phyloP scores from a whole-genome alignment of 148 eudicot genomes.

The Tetragonia tetragonoides region DNA sequence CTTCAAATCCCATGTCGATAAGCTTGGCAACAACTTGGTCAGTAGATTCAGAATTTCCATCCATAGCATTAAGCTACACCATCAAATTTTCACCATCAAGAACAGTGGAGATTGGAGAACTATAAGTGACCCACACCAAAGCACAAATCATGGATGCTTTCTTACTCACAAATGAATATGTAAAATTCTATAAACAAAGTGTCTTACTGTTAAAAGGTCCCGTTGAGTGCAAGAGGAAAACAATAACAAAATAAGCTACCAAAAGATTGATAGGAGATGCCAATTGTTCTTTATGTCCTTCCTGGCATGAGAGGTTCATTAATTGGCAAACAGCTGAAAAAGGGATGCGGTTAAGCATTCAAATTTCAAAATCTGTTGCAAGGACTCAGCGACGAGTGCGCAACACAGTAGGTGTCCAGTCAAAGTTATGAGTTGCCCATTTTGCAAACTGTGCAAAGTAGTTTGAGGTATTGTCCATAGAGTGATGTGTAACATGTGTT shows the following conservation, averaged over 20 bases:
- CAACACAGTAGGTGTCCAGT: too few relatives aligned
- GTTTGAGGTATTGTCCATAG: too few relatives aligned
- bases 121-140: neutral
- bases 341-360: neutral
- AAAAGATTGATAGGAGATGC: neutral
- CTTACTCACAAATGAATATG: neutral
- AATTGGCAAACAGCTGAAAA: neutral
- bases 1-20: slow-evolving; percentile 58
- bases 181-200: neutral
- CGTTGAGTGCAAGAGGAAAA: neutral
- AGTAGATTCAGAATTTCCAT: slow-evolving; percentile 10
- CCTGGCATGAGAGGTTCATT: neutral
- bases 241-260: neutral
- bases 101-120: neutral
- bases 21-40: slow-evolving; percentile 32
- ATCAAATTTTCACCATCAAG: slow-evolving; percentile 8
- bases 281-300: neutral
- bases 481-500: too few relatives aligned
- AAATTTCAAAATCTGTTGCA: neutral
- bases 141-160: neutral
- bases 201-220: too few relatives aligned
- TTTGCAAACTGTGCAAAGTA: too few relatives aligned
- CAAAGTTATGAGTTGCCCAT: too few relatives aligned
- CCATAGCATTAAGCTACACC: slow-evolving; percentile 15
- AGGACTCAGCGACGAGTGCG: neutral